Evolutionary conservation across 1,284 basidiomycete genomes (phyloP).

Genomic region (Takashimella koratensis): DNA sequence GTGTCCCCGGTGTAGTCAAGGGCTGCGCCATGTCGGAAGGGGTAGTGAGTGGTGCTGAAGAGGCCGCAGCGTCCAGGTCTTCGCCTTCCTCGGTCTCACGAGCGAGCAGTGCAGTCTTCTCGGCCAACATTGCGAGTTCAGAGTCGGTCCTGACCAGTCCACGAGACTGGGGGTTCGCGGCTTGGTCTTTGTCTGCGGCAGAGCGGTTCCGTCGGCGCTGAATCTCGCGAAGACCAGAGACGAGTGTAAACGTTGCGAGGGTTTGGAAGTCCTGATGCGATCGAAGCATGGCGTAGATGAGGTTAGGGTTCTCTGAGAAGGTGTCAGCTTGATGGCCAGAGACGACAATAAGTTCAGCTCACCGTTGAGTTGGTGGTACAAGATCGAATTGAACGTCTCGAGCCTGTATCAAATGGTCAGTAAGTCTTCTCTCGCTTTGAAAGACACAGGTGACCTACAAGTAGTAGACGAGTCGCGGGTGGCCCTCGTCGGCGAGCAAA

Average conservation of each 20-base stretch:
- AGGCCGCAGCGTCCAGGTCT: slow-evolving; percentile 6
- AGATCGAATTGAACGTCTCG: slow-evolving; percentile 82
- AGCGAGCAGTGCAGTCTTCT: slow-evolving; percentile 43
- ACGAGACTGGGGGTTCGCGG: neutral
- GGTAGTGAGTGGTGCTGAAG: neutral
- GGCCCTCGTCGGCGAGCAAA: slow-evolving; percentile 85
- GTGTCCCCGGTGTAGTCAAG: slow-evolving; percentile 23
- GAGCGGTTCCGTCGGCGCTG: slow-evolving; percentile 69
- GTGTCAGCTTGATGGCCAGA: neutral
- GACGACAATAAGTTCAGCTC: neutral
- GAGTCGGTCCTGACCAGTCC: slow-evolving; percentile 32
- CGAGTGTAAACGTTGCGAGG: slow-evolving; percentile 81
- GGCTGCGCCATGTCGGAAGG: slow-evolving; percentile 7
- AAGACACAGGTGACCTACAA: slow-evolving; percentile 54
- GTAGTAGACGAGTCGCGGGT: slow-evolving; percentile 87
- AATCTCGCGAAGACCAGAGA: slow-evolving; percentile 76
- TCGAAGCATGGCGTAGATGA: slow-evolving; percentile 80
- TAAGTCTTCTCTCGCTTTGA: slow-evolving; percentile 4
- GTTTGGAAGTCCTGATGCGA: slow-evolving; percentile 79
- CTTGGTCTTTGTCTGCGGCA: slow-evolving; percentile 27
- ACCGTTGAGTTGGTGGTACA: slow-evolving; percentile 58
- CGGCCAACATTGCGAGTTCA: slow-evolving; percentile 42
- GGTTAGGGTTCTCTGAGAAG: slow-evolving; percentile 72
- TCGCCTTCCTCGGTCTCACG: slow-evolving; percentile 28
- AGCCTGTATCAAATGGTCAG: slow-evolving; percentile 50